These are phyloP conservation scores for Penicillium canariense DNA, from an alignment of 495 filamentous ascomycete species.

Conservation along the genomic window DNA sequence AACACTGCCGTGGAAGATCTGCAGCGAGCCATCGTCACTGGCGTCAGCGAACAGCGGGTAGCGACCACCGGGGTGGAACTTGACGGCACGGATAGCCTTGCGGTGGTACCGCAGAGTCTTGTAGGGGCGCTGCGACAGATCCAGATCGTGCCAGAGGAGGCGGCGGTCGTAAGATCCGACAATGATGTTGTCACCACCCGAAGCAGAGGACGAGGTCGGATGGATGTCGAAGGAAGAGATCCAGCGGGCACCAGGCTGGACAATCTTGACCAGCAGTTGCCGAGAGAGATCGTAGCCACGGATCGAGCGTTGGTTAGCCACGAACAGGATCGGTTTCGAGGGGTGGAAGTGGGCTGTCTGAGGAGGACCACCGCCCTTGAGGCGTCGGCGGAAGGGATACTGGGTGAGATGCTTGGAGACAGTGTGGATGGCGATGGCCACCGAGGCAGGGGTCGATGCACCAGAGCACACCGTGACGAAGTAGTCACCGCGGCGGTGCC, in stretches of 20 bases:
- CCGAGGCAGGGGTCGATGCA: conserved; percentile 59
- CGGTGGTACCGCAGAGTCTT: conserved; percentile 93
- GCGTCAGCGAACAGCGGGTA: conserved; percentile 90
- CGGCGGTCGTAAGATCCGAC: conserved; percentile 92
- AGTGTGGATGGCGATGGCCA: conserved; percentile 91
- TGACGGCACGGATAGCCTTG: conserved; percentile 84
- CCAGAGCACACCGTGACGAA: conserved; percentile 84
- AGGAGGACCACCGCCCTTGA: conserved; percentile 76
- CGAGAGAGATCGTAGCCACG: conserved; percentile 88
- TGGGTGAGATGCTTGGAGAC: conserved; percentile 92
- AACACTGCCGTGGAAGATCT: conserved; percentile 96
- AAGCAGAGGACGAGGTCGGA: conserved; percentile 53
- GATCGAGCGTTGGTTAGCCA: conserved; percentile 89
- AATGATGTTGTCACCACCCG: conserved; percentile 85
- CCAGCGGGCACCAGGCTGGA: conserved; percentile 92
- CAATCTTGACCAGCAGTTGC: conserved; percentile 83
- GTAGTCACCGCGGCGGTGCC: conserved; percentile 94
- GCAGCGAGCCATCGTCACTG: conserved; percentile 87
- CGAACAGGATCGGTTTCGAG: conserved; percentile 86
- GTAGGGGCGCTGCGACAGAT: conserved; percentile 84
- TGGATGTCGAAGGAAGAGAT: conserved; percentile 93
- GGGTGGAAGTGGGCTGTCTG: conserved; percentile 95
- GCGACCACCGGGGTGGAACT: conserved; percentile 73
- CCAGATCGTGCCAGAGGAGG: conserved; percentile 95
- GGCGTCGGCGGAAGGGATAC: conserved; percentile 76